Evolutionary conservation across 129 eudicot genomes (phyloP), one percentile per base, ranked within the genome.

Genomic region (Flaveria brownii): DNA sequence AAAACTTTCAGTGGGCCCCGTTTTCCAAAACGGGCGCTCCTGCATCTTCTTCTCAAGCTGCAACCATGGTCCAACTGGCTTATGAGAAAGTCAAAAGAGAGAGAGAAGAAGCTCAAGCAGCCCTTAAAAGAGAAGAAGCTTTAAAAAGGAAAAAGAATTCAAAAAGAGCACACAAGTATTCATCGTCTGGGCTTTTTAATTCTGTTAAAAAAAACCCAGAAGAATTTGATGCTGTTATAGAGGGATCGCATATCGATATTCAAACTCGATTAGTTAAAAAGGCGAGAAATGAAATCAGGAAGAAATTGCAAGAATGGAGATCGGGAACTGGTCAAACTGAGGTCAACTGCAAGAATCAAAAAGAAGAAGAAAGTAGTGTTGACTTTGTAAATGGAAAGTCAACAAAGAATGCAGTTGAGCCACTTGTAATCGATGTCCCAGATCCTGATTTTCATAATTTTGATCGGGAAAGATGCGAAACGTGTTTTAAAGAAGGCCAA

Each of bases 61-160:
- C 96, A 15, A 85, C 71, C 26, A 69, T 92, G 89, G 98, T 92
- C 64, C 88, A 90, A 55, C 89, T 85, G 76, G 89, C 97, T 22
- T 93, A 90, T 70, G 95, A 88, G 72, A 93, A 80, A 77, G 98
- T 88, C 55, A 90, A 83, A 80, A 81, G 89, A 74, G 96, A 90
- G 77, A 86, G 96, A 50, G 95, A 90, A 72, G 91, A 88, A 83
- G 91, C 87, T 51, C 89, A 90, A 57, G 92, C 95, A 41, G 96
- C 95, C 28, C 75, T 70, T 59, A 93, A 85, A 84, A 82, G 80
- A 76, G 95, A 88, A 79, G 93, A 88, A 76, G 84, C 86, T 30
- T 80, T 77, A 80, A 84, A 70, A 68, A 84, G 88, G 82, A 90
- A 88, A 78, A 83, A 77, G 65, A 59, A 76, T 36, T 80, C 81